Conservation (phyloP, 768 basidiomycete genomes). For the Gloeostereum incarnatum region DNA sequence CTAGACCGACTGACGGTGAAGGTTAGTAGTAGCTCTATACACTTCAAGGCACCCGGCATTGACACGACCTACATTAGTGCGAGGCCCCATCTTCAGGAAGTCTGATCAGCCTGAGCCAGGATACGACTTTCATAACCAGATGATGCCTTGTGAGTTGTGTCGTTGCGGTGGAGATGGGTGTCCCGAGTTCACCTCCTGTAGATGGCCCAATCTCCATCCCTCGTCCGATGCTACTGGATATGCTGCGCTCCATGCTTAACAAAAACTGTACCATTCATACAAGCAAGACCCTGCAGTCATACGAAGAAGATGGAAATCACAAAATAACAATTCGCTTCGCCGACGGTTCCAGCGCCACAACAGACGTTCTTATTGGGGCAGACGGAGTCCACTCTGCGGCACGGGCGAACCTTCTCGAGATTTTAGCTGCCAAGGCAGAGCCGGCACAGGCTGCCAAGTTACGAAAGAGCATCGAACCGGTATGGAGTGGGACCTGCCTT, state of each 20-base stretch:
- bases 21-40: slow-evolving; percentile 5
- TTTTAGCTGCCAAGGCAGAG: too few species aligned
- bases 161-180: neutral
- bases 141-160: slow-evolving; percentile 15
- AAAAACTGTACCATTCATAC: slow-evolving; percentile 17
- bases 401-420: slow-evolving; percentile 12
- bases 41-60: neutral
- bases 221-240: slow-evolving; percentile 15
- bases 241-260: slow-evolving; percentile 13
- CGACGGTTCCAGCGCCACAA: slow-evolving; percentile 15
- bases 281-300: slow-evolving; percentile 10
- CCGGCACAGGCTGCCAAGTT: slow-evolving; percentile 5
- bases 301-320: slow-evolving; percentile 7
- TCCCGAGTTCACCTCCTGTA: neutral
- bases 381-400: slow-evolving; percentile 26
- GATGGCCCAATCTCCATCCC: slow-evolving; percentile 15
- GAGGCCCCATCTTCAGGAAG: slow-evolving; percentile 16
- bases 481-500: slow-evolving; percentile 12
- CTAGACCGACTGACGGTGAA: slow-evolving; percentile 16
- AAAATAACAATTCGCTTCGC: slow-evolving; percentile 12
- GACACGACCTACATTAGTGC: slow-evolving; percentile 6
- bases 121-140: slow-evolving; percentile 15
- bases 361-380: slow-evolving; percentile 30
- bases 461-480: slow-evolving; percentile 8
- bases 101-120: slow-evolving; percentile 14